Conservation (phyloP, 306 rosid species). For the Abrus pulchellus region DNA sequence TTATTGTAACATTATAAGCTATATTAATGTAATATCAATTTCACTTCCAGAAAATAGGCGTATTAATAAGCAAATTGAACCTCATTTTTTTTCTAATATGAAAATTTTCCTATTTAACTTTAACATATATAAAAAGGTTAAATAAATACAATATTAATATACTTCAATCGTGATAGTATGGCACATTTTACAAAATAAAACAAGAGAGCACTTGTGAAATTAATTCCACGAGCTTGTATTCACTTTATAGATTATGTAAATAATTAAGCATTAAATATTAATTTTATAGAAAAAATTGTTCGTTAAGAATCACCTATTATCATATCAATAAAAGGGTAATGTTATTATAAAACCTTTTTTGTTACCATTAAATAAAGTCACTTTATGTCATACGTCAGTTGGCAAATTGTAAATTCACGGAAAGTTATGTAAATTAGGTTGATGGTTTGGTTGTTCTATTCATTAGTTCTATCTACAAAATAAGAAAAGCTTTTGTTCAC, state of each 20-base stretch:
- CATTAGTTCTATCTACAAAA: not conserved
- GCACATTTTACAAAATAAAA: not conserved
- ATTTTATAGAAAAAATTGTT: not conserved
- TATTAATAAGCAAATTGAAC: not conserved
- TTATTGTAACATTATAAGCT: not conserved
- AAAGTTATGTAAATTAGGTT: not conserved
- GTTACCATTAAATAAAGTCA: not conserved
- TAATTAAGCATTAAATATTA: too few species aligned
- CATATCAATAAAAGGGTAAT: not conserved
- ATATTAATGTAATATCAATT: not conserved
- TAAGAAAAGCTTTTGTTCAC: not conserved
- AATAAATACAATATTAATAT: not conserved
- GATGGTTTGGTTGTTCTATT: not conserved
- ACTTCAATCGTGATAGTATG: not conserved
- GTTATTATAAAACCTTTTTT: not conserved
- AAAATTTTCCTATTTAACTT: not conserved
- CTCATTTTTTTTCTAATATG: not conserved
- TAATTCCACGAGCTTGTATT: not conserved
- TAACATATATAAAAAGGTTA: not conserved
- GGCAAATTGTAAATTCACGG: not conserved
- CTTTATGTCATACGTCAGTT: not conserved
- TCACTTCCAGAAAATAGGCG: not conserved
- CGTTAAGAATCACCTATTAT: not conserved
- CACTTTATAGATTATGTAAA: not conserved
- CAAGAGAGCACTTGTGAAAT: not conserved